Percentiles rank a stretch among this genome's conserved stretches.
phyloP scores from a whole-genome alignment of 2,329 filamentous ascomycete species.

The Talaromyces amestolkiae region DNA sequence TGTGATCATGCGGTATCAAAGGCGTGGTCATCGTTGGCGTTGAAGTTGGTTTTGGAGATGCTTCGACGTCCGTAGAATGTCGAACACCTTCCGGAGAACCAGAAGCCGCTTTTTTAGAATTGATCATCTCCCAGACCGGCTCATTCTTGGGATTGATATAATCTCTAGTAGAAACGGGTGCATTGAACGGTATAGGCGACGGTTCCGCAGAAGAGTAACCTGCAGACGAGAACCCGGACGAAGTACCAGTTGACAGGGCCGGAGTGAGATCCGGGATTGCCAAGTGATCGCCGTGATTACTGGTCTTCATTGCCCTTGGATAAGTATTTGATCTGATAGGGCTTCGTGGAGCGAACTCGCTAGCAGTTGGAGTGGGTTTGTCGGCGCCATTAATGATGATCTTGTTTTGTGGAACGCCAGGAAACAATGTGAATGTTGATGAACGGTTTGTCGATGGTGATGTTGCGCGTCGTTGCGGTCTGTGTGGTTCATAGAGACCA shows the following conservation, averaged over 20 bases:
- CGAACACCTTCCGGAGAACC: background rate
- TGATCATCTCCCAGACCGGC: slow-evolving; percentile 28
- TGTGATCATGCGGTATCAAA: background rate
- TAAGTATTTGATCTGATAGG: slow-evolving; percentile 25
- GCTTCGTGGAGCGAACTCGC: background rate
- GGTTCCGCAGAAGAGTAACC: slow-evolving; percentile 12
- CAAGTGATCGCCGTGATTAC: background rate
- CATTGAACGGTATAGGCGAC: slow-evolving; percentile 6
- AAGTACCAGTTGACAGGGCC: slow-evolving; percentile 15
- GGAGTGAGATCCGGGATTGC: slow-evolving; percentile 15
- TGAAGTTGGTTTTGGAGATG: slow-evolving; percentile 3
- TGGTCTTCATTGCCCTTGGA: slow-evolving; percentile 12
- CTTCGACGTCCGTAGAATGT: background rate
- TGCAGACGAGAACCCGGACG: background rate
- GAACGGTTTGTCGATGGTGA: slow-evolving; percentile 37
- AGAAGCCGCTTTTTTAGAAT: slow-evolving; percentile 16
- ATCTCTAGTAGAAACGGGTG: slow-evolving; percentile 19
- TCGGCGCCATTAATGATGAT: slow-evolving; percentile 20
- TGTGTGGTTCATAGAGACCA: slow-evolving; percentile 19
- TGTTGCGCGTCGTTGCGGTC: slow-evolving; percentile 35
- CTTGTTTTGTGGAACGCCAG: slow-evolving; percentile 23
- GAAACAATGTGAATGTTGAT: slow-evolving; percentile 41
- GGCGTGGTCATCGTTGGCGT: slow-evolving; percentile 10
- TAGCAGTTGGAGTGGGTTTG: background rate
- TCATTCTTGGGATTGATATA: slow-evolving; percentile 23